Evolutionary conservation across 495 filamentous ascomycete species (phyloP).

Genomic region (Daldinia loculata): DNA sequence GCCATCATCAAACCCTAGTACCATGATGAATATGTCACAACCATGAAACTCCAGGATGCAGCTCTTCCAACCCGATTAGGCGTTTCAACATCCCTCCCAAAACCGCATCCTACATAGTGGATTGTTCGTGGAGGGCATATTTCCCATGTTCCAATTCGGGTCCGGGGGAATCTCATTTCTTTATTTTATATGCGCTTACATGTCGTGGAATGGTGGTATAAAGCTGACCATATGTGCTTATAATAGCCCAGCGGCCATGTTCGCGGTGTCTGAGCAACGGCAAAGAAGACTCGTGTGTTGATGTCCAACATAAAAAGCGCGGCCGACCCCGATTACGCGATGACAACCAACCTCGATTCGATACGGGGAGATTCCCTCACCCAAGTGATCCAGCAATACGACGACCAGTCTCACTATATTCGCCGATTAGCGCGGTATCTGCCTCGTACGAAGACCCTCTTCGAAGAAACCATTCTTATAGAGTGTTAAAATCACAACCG

Average conservation of each 20-base stretch:
- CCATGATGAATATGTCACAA: background rate
- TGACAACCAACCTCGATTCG: slow-evolving; percentile 69
- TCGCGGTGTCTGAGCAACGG: slow-evolving; percentile 68
- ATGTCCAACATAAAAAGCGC: slow-evolving; percentile 96
- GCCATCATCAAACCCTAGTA: background rate
- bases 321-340: slow-evolving; percentile 91
- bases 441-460: slow-evolving; percentile 57
- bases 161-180: slow-evolving; percentile 1
- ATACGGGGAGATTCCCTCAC: slow-evolving; percentile 57
- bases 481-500: slow-evolving; percentile 68
- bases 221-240: slow-evolving; percentile 35
- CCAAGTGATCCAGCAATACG: slow-evolving; percentile 53
- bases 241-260: slow-evolving; percentile 69
- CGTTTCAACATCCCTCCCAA: background rate
- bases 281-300: slow-evolving; percentile 85
- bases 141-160: background rate
- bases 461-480: slow-evolving; percentile 60
- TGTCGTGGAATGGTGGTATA: slow-evolving; percentile 13
- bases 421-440: slow-evolving; percentile 42
- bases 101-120: background rate
- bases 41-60: background rate
- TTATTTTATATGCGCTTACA: slow-evolving; percentile 8
- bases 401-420: slow-evolving; percentile 56
- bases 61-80: background rate
- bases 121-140: background rate